A percentile compares a stretch with the other conserved stretches of the same genome.
Conservation (phyloP, 331 rosid genomes). For the Phaseolus coccineus region DNA sequence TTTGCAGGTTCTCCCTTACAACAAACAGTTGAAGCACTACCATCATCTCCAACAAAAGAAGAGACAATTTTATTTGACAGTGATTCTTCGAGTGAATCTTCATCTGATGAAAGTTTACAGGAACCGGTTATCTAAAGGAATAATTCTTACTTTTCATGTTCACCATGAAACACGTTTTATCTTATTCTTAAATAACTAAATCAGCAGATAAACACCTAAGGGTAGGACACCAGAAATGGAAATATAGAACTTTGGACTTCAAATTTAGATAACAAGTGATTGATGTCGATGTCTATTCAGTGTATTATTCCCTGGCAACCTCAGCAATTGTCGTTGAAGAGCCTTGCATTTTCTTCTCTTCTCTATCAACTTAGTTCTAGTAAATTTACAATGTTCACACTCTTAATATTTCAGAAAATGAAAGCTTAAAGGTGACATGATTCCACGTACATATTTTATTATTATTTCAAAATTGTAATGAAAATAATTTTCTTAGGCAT, state of each 20-base stretch:
- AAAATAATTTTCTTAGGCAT: too few relatives aligned
- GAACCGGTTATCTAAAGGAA: constrained; percentile 47
- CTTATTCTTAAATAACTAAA: constrained; percentile 37
- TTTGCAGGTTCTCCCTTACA: constrained; percentile 68
- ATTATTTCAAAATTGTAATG: too few relatives aligned
- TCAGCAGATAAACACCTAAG: constrained; percentile 39
- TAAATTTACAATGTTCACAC: constrained; percentile 11
- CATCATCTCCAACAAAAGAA: constrained; percentile 68
- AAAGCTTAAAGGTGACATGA: constrained; percentile 13
- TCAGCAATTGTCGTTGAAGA: constrained; percentile 7
- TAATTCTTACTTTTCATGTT: constrained; percentile 16
- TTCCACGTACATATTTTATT: constrained; percentile 11
- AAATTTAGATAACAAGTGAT: constrained; percentile 24
- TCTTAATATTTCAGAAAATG: neutral
- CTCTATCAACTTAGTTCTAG: neutral
- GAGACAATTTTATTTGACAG: constrained; percentile 54
- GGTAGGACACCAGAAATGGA: constrained; percentile 24
- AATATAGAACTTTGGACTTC: neutral
- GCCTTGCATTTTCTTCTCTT: constrained; percentile 5
- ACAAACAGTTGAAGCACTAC: constrained; percentile 59
- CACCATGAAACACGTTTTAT: constrained; percentile 13
- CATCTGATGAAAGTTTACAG: constrained; percentile 64
- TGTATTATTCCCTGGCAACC: constrained; percentile 21
- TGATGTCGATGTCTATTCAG: constrained; percentile 11
- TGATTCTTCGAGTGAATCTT: constrained; percentile 83